Base-by-base conservation (phyloP, 2,329 filamentous ascomycete genomes). In the Epichloe glyceriae region DNA sequence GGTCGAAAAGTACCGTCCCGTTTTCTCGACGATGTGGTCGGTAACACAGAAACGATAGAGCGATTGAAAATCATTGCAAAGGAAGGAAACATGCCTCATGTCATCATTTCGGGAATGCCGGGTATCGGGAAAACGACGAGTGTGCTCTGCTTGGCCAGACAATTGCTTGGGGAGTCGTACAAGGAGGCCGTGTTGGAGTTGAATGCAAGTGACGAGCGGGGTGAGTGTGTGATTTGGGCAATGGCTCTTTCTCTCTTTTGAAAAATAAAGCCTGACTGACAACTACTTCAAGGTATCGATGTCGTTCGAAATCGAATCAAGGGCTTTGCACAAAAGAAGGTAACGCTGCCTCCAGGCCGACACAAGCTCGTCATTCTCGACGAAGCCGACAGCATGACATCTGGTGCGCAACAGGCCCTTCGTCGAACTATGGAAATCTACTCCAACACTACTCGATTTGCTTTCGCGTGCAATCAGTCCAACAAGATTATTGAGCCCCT, bases 401-500 rank as follows among this genome's bases (percentile, higher is more conserved):
- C 86, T 22, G 93, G 93, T 49, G 93, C 93, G 2, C 93, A 98
- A 66, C 93, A 97, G 70, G 93, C 93, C 19, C 78, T 98, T 37
- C 81, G 93, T 58, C 78, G 93, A 55, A 98, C 93, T 0, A 98
- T 98, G 93, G 93, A 98, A 67, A 98, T 97, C 48, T 97, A 97
- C 72, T 94, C 88, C 41, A 85, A 89, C 55, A 98, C 93, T 2
- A 98, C 93, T 2, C 80, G 93, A 52, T 98, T 98, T 63, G 93
- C 93, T 0, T 98, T 98, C 62, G 93, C 93, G 2, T 98, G 93
- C 75, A 98, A 98, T 67, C 88, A 95, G 72, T 93, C 86, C 55
- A 98, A 97, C 73, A 98, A 97, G 71, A 97, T 98, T 64, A 98
- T 98, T 67, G 93, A 98, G 68, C 93, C 93, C n/a, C 75, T 98